phyloP scores from a whole-genome alignment of 2,329 filamentous ascomycete species.

The Botrytis elliptica region DNA sequence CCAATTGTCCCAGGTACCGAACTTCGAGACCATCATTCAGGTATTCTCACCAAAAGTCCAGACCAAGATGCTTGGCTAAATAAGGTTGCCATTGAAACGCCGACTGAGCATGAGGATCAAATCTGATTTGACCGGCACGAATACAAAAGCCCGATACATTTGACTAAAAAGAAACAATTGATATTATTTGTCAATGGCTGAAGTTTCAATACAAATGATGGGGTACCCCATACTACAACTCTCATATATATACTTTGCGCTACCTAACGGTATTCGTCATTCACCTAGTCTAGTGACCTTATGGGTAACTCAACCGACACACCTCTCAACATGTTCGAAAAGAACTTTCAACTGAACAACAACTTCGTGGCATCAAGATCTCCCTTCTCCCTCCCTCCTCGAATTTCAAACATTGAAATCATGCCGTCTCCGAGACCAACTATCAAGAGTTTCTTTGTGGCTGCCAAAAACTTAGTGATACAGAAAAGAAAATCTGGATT shows the following conservation, averaged over 20 bases:
- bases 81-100: neutral
- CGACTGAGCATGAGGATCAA: neutral
- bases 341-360: neutral
- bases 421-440: neutral
- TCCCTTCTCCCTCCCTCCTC: neutral
- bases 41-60: neutral
- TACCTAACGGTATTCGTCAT: neutral
- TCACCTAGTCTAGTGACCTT: neutral
- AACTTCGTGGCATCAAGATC: neutral
- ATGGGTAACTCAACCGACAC: neutral
- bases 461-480: neutral
- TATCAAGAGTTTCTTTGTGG: neutral
- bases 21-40: neutral
- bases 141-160: neutral
- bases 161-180: neutral
- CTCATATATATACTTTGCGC: neutral
- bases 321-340: neutral
- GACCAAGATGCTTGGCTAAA: neutral
- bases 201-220: neutral
- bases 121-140: neutral
- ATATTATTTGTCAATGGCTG: neutral
- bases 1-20: neutral
- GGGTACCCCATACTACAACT: neutral
- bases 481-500: neutral
- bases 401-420: neutral